Percentiles rank a stretch among this genome's conserved stretches.
Evolutionary conservation across 805 yeast species (phyloP).

Genomic region (Ogataea pini): DNA sequence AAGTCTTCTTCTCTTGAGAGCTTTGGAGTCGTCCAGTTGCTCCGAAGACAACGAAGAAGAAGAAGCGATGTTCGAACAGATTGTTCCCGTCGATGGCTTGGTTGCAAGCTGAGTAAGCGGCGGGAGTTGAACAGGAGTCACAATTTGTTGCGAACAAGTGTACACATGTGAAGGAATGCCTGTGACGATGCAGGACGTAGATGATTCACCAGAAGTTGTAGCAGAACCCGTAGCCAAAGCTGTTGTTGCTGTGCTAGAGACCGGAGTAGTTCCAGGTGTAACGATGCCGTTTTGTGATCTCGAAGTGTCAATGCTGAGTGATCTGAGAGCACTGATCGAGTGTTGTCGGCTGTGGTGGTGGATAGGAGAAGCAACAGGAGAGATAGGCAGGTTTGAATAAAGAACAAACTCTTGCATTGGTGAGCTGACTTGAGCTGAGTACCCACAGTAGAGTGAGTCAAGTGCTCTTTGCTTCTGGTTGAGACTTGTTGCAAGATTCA

Average conservation of each 20-base stretch:
- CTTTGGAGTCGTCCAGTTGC: constrained; percentile 12
- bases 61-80: constrained; percentile 1
- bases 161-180: neutral
- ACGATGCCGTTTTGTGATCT: constrained; percentile 20
- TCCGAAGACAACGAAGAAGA: constrained; percentile 5
- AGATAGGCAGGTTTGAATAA: constrained; percentile 27
- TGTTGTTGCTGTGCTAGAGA: constrained; percentile 7
- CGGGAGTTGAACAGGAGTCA: constrained; percentile 24
- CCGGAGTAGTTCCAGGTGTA: constrained; percentile 36
- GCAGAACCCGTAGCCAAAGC: constrained; percentile 5
- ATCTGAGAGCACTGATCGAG: constrained; percentile 23
- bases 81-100: constrained; percentile 7
- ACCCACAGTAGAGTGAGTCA: constrained; percentile 14
- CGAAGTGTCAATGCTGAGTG: constrained; percentile 24
- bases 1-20: constrained; percentile 19
- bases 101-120: constrained; percentile 10
- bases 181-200: neutral
- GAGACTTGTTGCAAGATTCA: constrained; percentile 29
- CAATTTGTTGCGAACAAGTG: constrained; percentile 20
- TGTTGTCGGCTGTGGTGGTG: constrained; percentile 20
- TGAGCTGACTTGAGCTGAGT: constrained; percentile 15
- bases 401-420: constrained; percentile 25
- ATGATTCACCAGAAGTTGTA: neutral
- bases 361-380: constrained; percentile 36
- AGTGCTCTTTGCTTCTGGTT: constrained; percentile 28